A percentile compares a stretch with the other conserved stretches of the same genome.
Conservation (phyloP, 1,284 basidiomycete species). For the Fomes fomentarius region DNA sequence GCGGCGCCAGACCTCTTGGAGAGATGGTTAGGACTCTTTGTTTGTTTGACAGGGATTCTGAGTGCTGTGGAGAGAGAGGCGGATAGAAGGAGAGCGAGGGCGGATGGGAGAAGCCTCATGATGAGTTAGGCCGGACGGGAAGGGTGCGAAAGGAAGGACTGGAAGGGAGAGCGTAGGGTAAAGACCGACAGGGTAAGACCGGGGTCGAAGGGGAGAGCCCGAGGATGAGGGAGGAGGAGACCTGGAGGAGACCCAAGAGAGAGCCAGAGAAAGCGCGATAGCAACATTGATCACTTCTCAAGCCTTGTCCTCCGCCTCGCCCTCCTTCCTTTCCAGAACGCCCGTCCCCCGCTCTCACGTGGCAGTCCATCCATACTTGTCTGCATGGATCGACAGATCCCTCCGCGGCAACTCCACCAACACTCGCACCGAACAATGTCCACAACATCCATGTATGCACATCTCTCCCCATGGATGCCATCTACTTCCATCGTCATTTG, state of each 20-base stretch:
- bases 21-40: slow-evolving; percentile 18
- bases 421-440: too few species aligned
- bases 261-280: background rate
- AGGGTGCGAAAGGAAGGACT: slow-evolving; percentile 29
- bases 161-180: slow-evolving; percentile 21
- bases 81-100: slow-evolving; percentile 31
- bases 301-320: slow-evolving; percentile 1
- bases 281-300: slow-evolving; percentile 13
- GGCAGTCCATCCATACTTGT: background rate
- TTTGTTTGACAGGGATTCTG: slow-evolving; percentile 34
- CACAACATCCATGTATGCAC: background rate
- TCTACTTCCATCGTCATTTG: background rate
- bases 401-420: too few species aligned
- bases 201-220: slow-evolving; percentile 1
- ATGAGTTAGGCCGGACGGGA: slow-evolving; percentile 10
- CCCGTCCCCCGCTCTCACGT: slow-evolving; percentile 3
- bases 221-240: slow-evolving; percentile 1
- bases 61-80: slow-evolving; percentile 32
- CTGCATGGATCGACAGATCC: background rate
- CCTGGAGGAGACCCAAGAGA: background rate
- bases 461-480: background rate
- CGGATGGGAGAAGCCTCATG: slow-evolving; percentile 31
- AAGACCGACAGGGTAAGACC: slow-evolving; percentile 15
- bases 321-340: background rate
- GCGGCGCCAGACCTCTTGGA: slow-evolving; percentile 28